Evolutionary conservation across 1,284 basidiomycete species (phyloP).

Genomic region (Malassezia arunalokei): DNA sequence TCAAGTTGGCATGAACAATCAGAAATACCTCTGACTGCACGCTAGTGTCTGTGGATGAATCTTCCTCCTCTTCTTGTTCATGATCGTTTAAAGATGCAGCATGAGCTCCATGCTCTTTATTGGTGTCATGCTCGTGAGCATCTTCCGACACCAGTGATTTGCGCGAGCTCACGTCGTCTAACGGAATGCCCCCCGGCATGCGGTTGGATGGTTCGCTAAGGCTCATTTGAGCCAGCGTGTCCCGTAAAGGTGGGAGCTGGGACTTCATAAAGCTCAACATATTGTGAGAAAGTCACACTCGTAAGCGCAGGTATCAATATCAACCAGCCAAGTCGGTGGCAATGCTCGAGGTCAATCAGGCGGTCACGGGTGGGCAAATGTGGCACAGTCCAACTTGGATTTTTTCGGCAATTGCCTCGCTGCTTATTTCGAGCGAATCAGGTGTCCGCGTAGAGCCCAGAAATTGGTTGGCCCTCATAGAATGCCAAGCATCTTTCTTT

Average conservation of each 20-base stretch:
- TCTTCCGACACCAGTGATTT: neutral
- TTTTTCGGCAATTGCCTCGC: too few species aligned
- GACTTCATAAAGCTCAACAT: neutral
- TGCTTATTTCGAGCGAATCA: too few species aligned
- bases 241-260: neutral
- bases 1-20: constrained; percentile 61
- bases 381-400: too few species aligned
- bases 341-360: too few species aligned
- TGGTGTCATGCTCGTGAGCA: neutral
- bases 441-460: too few species aligned
- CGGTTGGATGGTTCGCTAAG: neutral
- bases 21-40: constrained; percentile 34
- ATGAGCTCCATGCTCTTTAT: neutral
- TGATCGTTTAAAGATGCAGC: neutral
- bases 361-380: too few species aligned
- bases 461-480: too few species aligned
- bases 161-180: constrained; percentile 1
- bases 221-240: neutral
- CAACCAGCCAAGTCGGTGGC: too few species aligned
- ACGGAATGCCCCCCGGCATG: constrained; percentile 1
- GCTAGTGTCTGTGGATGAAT: neutral
- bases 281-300: neutral
- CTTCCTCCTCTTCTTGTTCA: neutral
- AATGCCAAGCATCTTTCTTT: too few species aligned
- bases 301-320: too few species aligned